Evolutionary conservation across 2,329 filamentous ascomycete species (phyloP), one percentile per base, ranked within the genome.

Genomic region (Epichloe typhina): DNA sequence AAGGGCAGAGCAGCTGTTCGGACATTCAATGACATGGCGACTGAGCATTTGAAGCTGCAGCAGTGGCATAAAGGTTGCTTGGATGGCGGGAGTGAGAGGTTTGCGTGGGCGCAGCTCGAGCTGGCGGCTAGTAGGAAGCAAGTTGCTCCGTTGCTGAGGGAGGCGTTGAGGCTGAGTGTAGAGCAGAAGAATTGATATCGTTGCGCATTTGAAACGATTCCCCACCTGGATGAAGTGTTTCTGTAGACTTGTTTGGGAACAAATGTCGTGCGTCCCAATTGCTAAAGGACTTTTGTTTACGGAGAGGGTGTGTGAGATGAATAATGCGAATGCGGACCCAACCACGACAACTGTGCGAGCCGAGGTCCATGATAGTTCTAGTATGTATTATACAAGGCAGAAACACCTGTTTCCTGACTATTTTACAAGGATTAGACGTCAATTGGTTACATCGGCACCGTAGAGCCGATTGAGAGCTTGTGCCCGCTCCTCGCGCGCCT

Each of bases 21-120:
- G 60, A 64, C 61, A 15, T 91, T 91, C 58, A 71, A 66, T 19
- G 59, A 65, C 7, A 60, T 62, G 7, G 69, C 71, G 5, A 17
- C 23, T 26, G 71, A 72, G 13, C 70, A 69, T 52, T 63, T 93
- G 55, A 69, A 75, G 21, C 63, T 93, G 37, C 68, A 74, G 58
- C 60, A 64, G 0, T 86, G 79, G 76, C 61, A 60, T 11, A 66
- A 69, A 11, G 79, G 74, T 0, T 57, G 60, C 45, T 59, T 80
- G 47, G 73, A 79, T n/a, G 23, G 61, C 13, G 64, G 59, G 2
- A 62, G 70, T 47, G 78, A 73, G 70, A 73, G 80, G 58, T 72
- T 70, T 53, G 78, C 80, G 23, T 91, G 86, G 86, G 71, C 68
- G 57, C 86, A 91, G 68, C 70, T 73, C 19, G 74, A 76, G 54